Evolutionary conservation across 2,329 filamentous ascomycete genomes (phyloP).

Genomic region (Fusarium pseudograminearum): DNA sequence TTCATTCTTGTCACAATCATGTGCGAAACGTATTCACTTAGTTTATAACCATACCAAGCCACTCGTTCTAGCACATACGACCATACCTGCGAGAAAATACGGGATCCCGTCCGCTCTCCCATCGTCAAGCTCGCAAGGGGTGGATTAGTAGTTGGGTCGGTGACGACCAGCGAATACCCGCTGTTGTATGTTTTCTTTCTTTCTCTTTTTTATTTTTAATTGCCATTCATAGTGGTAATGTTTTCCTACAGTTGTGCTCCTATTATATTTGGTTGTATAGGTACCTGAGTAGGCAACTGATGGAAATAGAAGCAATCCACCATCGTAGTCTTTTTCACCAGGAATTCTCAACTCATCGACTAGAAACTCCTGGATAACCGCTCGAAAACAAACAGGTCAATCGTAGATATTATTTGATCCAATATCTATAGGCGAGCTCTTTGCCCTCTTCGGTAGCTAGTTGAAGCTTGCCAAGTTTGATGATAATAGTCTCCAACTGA

Average conservation of each 20-base stretch:
- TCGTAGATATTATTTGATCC: not conserved
- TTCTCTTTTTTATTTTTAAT: not conserved
- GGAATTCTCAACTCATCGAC: not conserved
- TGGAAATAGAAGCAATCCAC: not conserved
- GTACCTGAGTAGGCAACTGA: not conserved
- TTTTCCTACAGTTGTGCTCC: not conserved
- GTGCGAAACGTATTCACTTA: not conserved
- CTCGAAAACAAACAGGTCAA: too few species aligned
- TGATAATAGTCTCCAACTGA: not conserved
- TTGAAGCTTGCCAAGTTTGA: not conserved
- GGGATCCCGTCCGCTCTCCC: conserved; percentile 37
- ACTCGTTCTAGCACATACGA: conserved; percentile 14
- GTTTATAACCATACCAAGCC: not conserved
- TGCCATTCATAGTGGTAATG: too few species aligned
- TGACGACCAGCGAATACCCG: conserved; percentile 28
- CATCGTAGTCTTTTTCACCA: not conserved
- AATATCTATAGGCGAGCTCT: not conserved
- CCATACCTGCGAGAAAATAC: conserved; percentile 35
- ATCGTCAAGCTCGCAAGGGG: conserved; percentile 33
- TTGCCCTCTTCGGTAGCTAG: not conserved
- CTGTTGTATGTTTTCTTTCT: conserved; percentile 27
- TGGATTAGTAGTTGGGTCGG: conserved; percentile 23
- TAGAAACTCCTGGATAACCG: not conserved
- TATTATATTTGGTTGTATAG: not conserved
- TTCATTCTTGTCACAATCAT: not conserved